phyloP scores from a whole-genome alignment of 1,139 yeast genomes.

The Insectozyma bohioensis region DNA sequence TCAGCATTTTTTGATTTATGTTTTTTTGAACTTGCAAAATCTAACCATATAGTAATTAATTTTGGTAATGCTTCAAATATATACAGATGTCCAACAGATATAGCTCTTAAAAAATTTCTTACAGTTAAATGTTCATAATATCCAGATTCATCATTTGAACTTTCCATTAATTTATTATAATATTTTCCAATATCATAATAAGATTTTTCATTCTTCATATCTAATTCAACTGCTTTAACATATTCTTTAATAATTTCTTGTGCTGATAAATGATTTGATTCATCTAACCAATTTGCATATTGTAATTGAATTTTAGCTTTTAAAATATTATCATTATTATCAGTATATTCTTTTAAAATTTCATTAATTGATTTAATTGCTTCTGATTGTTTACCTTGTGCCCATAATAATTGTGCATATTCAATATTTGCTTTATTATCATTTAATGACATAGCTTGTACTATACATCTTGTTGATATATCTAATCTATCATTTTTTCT shows the following conservation, averaged over 20 bases:
- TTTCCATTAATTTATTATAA: constrained; percentile 73
- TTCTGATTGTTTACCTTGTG: constrained; percentile 82
- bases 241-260: constrained; percentile 73
- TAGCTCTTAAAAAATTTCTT: constrained; percentile 62
- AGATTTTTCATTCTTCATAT: constrained; percentile 72
- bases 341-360: constrained; percentile 25
- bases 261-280: constrained; percentile 82
- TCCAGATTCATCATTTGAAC: constrained; percentile 53
- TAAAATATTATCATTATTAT: constrained; percentile 16
- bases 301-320: constrained; percentile 62
- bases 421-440: constrained; percentile 66
- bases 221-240: constrained; percentile 54
- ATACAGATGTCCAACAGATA: constrained; percentile 66
- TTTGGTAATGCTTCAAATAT: constrained; percentile 88
- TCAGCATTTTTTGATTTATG: constrained; percentile 30
- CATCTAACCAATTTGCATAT: constrained; percentile 87
- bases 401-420: constrained; percentile 86
- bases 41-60: constrained; percentile 88
- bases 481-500: constrained; percentile 70
- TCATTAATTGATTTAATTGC: constrained; percentile 70
- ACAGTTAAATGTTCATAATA: constrained; percentile 67
- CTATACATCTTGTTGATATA: constrained; percentile 69
- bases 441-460: constrained; percentile 59
- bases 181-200: constrained; percentile 81
- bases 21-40: constrained; percentile 61